Base-by-base conservation (phyloP, 2,329 filamentous ascomycete species). In the Waltergamsia citrina region DNA sequence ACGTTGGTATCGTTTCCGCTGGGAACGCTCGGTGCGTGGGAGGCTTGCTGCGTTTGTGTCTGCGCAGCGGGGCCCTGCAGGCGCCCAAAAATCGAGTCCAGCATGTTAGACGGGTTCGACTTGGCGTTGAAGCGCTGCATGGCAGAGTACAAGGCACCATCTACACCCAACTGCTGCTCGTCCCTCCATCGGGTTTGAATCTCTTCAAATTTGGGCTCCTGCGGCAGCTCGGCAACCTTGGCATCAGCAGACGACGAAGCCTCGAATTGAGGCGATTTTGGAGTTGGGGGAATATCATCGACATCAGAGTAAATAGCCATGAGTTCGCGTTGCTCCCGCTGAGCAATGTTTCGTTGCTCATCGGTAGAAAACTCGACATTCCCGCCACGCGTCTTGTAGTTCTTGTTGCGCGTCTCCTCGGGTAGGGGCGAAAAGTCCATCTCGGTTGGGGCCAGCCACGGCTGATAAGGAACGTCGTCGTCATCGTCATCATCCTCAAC, bases 261-360 rank as follows among this genome's bases (percentile, higher is more conserved):
- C 42, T 65, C 63, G 7, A 48, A 53, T 2, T 52, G 51, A 0
- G 73, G 72, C 10, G 71, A 76, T 45, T 69, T 70, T 10, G 73
- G 71, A 4, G 69, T 69, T 3, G 64, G 56, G 2, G 73, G 73
- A 31, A 77, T 74, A 39, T 77, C 71, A 4, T 63, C 57, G 2
- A 56, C 46, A 31, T 67, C 64, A 2, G 65, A 65, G 44, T 78
- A 78, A 29, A 76, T 59, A n/a, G 61, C 70, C 68, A 81, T 75
- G 22, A 81, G 60, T 44, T 77, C 74, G 9, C 62, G 62, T 30
- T 65, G 67, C 46, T 79, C 75, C 18, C 74, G 69, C 30, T 71
- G 64, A 6, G 63, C 60, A 49, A 78, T 77, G 17, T 57, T 50
- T 39, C 66, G 63, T 42, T 75, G 70, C 49, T 79, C 70, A 1